Evolutionary conservation across 2,329 filamentous ascomycete genomes (phyloP).

Genomic region (Phyllachora maydis): DNA sequence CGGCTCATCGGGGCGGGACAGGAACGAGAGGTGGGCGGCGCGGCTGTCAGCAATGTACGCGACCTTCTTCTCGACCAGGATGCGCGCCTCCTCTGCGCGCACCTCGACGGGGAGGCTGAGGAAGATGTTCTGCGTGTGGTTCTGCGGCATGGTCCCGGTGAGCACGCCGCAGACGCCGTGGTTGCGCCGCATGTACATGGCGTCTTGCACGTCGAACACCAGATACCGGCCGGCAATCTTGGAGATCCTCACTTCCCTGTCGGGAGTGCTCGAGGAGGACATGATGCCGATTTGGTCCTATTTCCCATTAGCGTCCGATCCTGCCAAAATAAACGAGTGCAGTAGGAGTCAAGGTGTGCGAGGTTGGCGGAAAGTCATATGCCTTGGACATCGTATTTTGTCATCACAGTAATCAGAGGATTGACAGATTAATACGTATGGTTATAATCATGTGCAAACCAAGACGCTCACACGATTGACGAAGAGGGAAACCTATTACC

Average conservation of each 20-base stretch:
- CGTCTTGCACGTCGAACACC: conserved; percentile 69
- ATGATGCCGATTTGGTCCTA: no score
- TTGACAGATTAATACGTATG: conserved; percentile 34
- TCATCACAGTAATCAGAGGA: conserved; percentile 30
- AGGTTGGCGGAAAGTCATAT: conserved; percentile 13
- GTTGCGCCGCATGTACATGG: conserved; percentile 55
- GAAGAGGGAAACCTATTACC: no score
- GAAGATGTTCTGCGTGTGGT: conserved; percentile 89
- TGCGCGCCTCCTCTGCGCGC: conserved; percentile 70
- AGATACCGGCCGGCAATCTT: conserved; percentile 64
- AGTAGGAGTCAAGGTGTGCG: no score
- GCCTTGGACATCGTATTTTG: conserved; percentile 8
- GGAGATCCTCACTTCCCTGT: conserved; percentile 50
- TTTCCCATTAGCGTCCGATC: no score
- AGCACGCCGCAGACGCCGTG: conserved; percentile 76
- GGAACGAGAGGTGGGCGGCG: conserved; percentile 42
- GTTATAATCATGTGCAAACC: conserved; percentile 34
- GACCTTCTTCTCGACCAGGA: conserved; percentile 57
- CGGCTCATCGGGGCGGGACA: conserved; percentile 34
- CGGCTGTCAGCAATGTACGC: conserved; percentile 69
- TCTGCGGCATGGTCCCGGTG: conserved; percentile 74
- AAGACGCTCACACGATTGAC: no score
- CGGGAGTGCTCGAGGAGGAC: conserved; percentile 1
- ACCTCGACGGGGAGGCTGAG: conserved; percentile 74
- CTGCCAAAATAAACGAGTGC: background rate